Base-by-base conservation (phyloP, 768 basidiomycete species). In the Thelephora ganbajun region DNA sequence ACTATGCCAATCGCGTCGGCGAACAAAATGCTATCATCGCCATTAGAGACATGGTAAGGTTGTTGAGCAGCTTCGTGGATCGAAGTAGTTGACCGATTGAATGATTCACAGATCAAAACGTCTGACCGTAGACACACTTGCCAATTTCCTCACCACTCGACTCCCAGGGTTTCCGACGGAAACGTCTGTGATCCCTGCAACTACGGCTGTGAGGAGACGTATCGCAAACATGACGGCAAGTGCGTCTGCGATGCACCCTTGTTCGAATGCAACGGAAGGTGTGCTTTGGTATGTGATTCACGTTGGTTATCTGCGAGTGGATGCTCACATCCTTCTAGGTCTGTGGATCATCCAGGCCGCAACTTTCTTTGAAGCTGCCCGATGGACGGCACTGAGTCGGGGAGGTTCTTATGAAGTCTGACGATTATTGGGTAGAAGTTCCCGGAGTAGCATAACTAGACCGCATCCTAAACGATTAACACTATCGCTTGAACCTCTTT, bases 231-330 rank as follows among this genome's bases (percentile, higher is more conserved):
- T 3, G 56, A 57, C 5, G 51, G 56, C 1, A 45, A 54, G 16
- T 68, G 66, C 47, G 20, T 51, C 20, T 66, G 66, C 46, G 56
- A 56, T 16, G 30, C 56, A 6, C 51, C 56, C 6, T 18, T 53
- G 22, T 55, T 19, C 14, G 61, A 55, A 33, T 67, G 66, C 35
- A 47, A 64, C 36, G 66, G 64, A 44, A 49, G 56, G 48, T 67
- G 64, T 33, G 55, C 39, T 14, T 16, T 18, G 7, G 39, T 41
- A 22, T 11, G 39, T 41, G 9, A 11, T 14, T 41, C 12, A 11
- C 9, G 9, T 14, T 41, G 39, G 5, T 30, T 30, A 30, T 9
- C 9, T 30, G 26, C 5, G 26, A 30, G 26, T 9, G 9, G 5
- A 4, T 30, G 26, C 26, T 30, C 26, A 30, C 26, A 30, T 30